Evolutionary conservation across 148 eudicot species (phyloP).

Genomic region (Rhododendron henanense): DNA sequence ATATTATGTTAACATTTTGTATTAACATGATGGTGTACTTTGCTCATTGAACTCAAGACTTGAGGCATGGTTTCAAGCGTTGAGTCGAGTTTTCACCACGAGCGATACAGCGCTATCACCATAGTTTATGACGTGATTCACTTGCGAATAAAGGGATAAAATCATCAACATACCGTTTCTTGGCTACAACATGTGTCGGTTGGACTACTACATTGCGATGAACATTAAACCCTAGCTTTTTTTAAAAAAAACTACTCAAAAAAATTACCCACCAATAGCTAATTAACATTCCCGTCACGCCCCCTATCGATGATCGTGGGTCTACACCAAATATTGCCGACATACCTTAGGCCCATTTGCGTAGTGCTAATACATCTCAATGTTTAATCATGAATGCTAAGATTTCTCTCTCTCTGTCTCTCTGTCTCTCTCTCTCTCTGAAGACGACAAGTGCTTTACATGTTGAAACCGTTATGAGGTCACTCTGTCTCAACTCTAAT

Average conservation of each 20-base stretch:
- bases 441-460: background rate
- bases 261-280: background rate
- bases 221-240: too few species aligned
- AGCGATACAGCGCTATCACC: too few species aligned
- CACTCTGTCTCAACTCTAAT: background rate
- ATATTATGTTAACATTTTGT: too few species aligned
- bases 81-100: too few species aligned
- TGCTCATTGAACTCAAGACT: too few species aligned
- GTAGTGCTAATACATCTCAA: background rate
- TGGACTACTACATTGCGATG: too few species aligned
- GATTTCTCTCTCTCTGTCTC: background rate
- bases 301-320: background rate
- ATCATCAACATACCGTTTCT: too few species aligned
- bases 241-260: background rate
- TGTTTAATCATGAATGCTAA: background rate
- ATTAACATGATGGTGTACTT: too few species aligned
- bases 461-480: background rate
- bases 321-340: background rate
- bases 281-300: background rate
- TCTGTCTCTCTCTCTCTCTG: background rate
- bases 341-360: background rate
- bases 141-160: too few species aligned
- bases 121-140: too few species aligned
- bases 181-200: too few species aligned
- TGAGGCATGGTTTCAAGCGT: too few species aligned